These are phyloP conservation scores for Auricularia sp. DNA, from an alignment of 768 basidiomycete species.

Conservation along the genomic window DNA sequence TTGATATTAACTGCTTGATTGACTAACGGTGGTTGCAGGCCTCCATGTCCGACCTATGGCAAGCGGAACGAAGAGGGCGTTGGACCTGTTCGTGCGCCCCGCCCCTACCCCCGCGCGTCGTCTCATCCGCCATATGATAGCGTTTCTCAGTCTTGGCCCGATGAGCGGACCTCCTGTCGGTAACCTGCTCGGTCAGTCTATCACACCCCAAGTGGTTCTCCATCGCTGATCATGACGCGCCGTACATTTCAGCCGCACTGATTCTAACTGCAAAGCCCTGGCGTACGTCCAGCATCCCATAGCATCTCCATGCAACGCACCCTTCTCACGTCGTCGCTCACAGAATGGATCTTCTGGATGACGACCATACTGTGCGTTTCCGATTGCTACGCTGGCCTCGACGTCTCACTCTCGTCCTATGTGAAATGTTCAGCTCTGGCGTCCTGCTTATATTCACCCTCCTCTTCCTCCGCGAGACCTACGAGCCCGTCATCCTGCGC, in stretches of 20 bases:
- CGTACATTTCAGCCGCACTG: not conserved
- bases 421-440: not conserved
- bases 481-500: slow-evolving; percentile 6
- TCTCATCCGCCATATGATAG: not conserved
- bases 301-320: no score
- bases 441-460: not conserved
- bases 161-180: slow-evolving; percentile 5
- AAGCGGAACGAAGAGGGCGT: not conserved
- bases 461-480: slow-evolving; percentile 4
- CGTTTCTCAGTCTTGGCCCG: slow-evolving; percentile 1
- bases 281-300: not conserved
- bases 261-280: slow-evolving; percentile 1
- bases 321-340: not conserved
- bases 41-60: slow-evolving; percentile 5
- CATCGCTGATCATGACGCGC: not conserved
- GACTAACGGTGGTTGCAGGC: not conserved
- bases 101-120: not conserved
- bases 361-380: slow-evolving; percentile 1
- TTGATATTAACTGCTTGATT: no score
- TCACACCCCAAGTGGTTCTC: not conserved
- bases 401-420: not conserved
- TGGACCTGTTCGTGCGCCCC: not conserved
- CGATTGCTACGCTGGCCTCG: not conserved
- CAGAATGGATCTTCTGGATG: slow-evolving; percentile 7
- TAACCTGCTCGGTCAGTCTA: slow-evolving; percentile 1